Evolutionary conservation across 1,284 basidiomycete species (phyloP).

Genomic region (Ustilago bromivora): DNA sequence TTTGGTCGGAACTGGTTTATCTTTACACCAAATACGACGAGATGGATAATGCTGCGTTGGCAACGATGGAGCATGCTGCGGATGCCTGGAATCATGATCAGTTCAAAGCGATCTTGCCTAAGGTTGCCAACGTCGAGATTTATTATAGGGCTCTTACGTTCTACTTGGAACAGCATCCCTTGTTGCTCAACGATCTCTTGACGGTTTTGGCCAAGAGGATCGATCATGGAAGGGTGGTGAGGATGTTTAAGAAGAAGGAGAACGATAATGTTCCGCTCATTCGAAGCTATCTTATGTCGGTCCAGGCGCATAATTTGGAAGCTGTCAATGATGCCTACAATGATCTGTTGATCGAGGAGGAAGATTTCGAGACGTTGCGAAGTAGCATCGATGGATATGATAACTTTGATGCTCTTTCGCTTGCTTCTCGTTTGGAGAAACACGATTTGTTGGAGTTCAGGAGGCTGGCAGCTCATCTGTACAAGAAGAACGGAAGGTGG

Average conservation of each 20-base stretch:
- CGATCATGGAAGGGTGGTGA: constrained; percentile 93
- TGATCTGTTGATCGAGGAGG: constrained; percentile 95
- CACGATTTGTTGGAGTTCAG: constrained; percentile 96
- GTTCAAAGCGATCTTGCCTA: constrained; percentile 74
- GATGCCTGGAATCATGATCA: constrained; percentile 99
- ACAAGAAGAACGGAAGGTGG: constrained; percentile 96
- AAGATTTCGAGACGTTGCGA: constrained; percentile 95
- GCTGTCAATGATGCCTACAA: constrained; percentile 99
- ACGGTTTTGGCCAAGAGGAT: constrained; percentile 91
- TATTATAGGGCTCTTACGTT: constrained; percentile 79
- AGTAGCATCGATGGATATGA: constrained; percentile 97
- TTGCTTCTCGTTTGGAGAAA: constrained; percentile 87
- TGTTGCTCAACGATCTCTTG: constrained; percentile 90
- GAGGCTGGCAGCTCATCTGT: constrained; percentile 86
- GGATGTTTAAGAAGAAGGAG: constrained; percentile 84
- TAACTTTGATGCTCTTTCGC: constrained; percentile 92
- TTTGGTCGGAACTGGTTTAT: constrained; percentile 98
- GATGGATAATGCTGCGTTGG: constrained; percentile 93
- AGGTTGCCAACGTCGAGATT: constrained; percentile 97
- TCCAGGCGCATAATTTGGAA: constrained; percentile 94
- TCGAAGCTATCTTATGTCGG: constrained; percentile 93
- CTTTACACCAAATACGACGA: constrained; percentile 98
- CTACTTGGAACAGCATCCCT: constrained; percentile 90
- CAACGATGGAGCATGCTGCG: constrained; percentile 96
- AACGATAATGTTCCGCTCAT: constrained; percentile 96